Evolutionary conservation across 2,329 filamentous ascomycete genomes (phyloP), one percentile per base, ranked within the genome.

Genomic region (Botrytis porri): DNA sequence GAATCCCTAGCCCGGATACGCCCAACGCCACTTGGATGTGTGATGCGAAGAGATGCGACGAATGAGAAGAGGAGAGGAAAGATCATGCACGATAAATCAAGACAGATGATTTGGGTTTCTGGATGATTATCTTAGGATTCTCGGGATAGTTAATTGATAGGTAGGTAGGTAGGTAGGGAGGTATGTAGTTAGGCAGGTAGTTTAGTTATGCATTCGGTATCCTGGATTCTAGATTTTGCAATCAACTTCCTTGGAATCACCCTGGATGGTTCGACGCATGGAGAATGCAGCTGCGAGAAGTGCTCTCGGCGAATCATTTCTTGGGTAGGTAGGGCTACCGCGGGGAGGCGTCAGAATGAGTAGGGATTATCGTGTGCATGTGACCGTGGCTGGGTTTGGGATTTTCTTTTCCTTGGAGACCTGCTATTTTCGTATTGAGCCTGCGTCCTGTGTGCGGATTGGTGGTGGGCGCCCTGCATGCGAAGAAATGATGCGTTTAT

Each of bases 191-290:
- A n/a, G n/a, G n/a, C n/a, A n/a, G n/a, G n/a, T n/a, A n/a, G n/a
- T n/a, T n/a, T n/a, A n/a, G n/a, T n/a, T n/a, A n/a, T n/a, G n/a
- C n/a, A n/a, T n/a, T n/a, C 37, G 7, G 7, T 37, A 41, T 62
- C 35, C 35, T n/a, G 20, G 7, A 35, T 65, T 65, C 63, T 65
- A 65, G 63, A 65, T 35, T 65, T 65, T 37, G 1, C 1, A 32
- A 51, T 16, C 51, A 16, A 66, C 64, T 66, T 66, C 64, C 64
- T 67, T 67, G 64, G 64, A 57, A 67, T 41, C 32, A 57, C 39
- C 45, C 64, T 54, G 35, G 32, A 39, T 9, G n/a, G 48, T 62
- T 62, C 25, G 37, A n/a, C 29, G 29, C 9, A 60, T 22, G 57
- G 18, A 35, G 9, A 60, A 57, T 57, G n/a, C 51, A 29, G 5